These are phyloP conservation scores for Cytospora piceicola DNA, from an alignment of 2,329 filamentous ascomycete species.

Conservation along the genomic window DNA sequence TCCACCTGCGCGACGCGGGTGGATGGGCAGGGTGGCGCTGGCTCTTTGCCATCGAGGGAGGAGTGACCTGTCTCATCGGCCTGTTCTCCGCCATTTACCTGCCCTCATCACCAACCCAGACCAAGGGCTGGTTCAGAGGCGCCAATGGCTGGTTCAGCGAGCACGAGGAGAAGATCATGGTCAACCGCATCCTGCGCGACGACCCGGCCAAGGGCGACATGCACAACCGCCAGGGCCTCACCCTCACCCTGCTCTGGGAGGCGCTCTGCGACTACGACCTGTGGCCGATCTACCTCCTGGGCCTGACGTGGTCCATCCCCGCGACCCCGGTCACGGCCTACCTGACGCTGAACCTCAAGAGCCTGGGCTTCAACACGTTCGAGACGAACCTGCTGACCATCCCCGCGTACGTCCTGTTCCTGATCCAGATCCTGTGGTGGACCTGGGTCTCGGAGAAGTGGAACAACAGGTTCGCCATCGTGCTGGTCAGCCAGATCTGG, in stretches of 20 bases:
- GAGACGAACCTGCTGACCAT: conserved; percentile 35
- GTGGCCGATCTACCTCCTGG: conserved; percentile 33
- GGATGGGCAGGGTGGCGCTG: conserved; percentile 55
- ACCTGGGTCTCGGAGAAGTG: conserved; percentile 51
- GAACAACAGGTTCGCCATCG: conserved; percentile 49
- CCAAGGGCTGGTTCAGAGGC: conserved; percentile 57
- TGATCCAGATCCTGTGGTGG: conserved; percentile 51
- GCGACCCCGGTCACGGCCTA: conserved; percentile 35
- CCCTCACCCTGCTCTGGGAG: conserved; percentile 29
- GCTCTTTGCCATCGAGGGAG: conserved; percentile 32
- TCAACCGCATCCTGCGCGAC: conserved; percentile 54
- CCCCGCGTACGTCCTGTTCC: conserved; percentile 48
- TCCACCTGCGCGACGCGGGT: conserved; percentile 52
- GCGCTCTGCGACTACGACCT: conserved; percentile 32
- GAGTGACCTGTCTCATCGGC: conserved; percentile 39
- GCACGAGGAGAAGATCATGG: conserved; percentile 64
- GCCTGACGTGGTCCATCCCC: conserved; percentile 45
- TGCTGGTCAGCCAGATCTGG: conserved; percentile 52
- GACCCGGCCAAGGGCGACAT: conserved; percentile 33
- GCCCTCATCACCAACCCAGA: conserved; percentile 62
- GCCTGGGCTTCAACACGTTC: conserved; percentile 30
- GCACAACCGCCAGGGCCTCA: conserved; percentile 37
- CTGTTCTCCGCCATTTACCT: conserved; percentile 52
- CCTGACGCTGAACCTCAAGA: conserved; percentile 30
- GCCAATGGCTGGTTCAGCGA: conserved; percentile 63